Evolutionary conservation across 768 basidiomycete species (phyloP), one percentile per base, ranked within the genome.

Genomic region (Xerocomellus chrysenteron): DNA sequence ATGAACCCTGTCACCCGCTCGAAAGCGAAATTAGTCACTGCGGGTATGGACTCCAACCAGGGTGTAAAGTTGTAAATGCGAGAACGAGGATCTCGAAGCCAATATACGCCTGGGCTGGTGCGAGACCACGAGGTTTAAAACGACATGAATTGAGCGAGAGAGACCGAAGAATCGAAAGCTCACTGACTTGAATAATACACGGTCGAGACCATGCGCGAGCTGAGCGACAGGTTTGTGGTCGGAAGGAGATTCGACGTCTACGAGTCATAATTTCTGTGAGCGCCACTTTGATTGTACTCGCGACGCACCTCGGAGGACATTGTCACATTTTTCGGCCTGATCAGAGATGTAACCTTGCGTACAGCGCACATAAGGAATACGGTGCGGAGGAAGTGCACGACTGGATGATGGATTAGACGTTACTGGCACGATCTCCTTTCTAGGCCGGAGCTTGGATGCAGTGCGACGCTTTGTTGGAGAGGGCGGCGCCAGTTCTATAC

Each of bases 1-100:
- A 90, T 73, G 63, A 96, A 99, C 0, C 80, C 78, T 4, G 81
- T 75, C 0, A 94, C 69, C 2, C 90, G 82, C 50, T 90, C 86
- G 55, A 93, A 97, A 8, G 87, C 93, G 65, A 98, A 98, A 45
- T 94, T 85, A 5, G 79, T 82, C 6, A 94, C 84, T 55, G 82
- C 76, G 0, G 94, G 92, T 45, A 99, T 82, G 2, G 72, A 69
- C 71, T 91, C 82, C 5, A 97, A 74, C 66, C 80, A 82, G 4
- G 85, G 82, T 0, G 85, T 71, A 67, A 93, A 98, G 66, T 95
- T 95, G 74, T 90, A 95, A 14, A 92, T 87, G 6, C 84, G 80
- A 0, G 93, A 90, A 17, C 90, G 80, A 1, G 92, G 90, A 66
- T 98, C 94, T 64, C 85, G 84, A 2, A 97, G 73, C 87, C 92